Conservation (phyloP, 768 basidiomycete species). For the Hygrophorus pudorinus region DNA sequence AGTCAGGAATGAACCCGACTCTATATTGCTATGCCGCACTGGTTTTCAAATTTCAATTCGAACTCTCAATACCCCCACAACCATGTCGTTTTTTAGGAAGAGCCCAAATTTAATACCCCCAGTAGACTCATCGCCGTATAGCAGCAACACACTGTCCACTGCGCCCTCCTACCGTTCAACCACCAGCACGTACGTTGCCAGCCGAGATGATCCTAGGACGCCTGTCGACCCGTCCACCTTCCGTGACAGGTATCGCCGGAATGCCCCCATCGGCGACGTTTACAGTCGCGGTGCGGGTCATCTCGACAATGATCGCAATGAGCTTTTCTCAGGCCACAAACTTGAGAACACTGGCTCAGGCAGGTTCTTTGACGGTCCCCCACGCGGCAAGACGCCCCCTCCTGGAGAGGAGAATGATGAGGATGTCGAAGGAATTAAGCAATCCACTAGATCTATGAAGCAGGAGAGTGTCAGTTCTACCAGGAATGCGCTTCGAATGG, state of each 20-base stretch:
- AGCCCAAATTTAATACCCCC: slow-evolving; percentile 67
- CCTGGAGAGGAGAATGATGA: slow-evolving; percentile 74
- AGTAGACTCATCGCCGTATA: slow-evolving; percentile 29
- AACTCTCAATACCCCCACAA: too few species aligned
- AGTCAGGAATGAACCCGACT: too few species aligned
- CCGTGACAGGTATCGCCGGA: too few species aligned
- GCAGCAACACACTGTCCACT: slow-evolving; percentile 23
- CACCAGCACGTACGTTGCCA: slow-evolving; percentile 56
- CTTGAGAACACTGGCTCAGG: slow-evolving; percentile 48
- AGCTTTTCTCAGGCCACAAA: slow-evolving; percentile 69
- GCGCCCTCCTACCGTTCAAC: slow-evolving; percentile 35
- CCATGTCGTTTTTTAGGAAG: slow-evolving; percentile 62
- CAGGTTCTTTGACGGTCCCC: slow-evolving; percentile 61
- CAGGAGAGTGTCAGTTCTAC: slow-evolving; percentile 87
- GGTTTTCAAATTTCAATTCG: too few species aligned
- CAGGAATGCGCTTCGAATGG: slow-evolving; percentile 86
- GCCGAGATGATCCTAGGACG: slow-evolving; percentile 47
- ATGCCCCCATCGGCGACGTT: too few species aligned
- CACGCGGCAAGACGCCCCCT: slow-evolving; percentile 31
- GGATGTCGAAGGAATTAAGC: slow-evolving; percentile 91
- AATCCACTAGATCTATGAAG: slow-evolving; percentile 80
- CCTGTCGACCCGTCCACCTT: too few species aligned
- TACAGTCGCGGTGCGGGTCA: slow-evolving; percentile 51
- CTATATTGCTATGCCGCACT: too few species aligned
- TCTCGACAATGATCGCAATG: slow-evolving; percentile 56